Conservation (phyloP, 495 filamentous ascomycete genomes). For the Aeminium ludgeri region DNA sequence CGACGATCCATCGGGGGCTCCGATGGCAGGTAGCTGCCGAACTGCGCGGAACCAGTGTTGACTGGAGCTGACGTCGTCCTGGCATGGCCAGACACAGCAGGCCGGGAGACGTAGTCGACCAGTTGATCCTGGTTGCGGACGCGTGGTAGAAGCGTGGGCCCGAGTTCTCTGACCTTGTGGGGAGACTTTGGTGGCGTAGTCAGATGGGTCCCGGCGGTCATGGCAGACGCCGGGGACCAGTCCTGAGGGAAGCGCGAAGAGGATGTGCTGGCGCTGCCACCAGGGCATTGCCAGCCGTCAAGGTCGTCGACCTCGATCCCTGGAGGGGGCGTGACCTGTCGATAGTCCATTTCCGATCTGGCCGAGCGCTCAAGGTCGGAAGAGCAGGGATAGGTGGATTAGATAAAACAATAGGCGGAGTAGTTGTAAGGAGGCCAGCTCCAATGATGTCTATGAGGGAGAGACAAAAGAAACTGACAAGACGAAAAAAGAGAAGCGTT, state of each 20-base stretch:
- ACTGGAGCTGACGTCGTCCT: slow-evolving; percentile 41
- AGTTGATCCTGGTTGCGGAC: slow-evolving; percentile 73
- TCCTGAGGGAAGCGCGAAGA: slow-evolving; percentile 43
- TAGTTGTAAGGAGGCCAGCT: slow-evolving; percentile 15
- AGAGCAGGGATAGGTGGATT: background rate
- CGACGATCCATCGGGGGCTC: slow-evolving; percentile 37
- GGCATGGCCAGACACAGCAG: slow-evolving; percentile 31
- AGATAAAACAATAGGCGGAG: slow-evolving; percentile 11
- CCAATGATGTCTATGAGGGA: slow-evolving; percentile 7
- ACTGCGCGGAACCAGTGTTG: slow-evolving; percentile 30
- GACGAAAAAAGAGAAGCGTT: slow-evolving; percentile 16
- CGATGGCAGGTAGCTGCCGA: slow-evolving; percentile 26
- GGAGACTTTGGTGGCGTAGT: slow-evolving; percentile 59
- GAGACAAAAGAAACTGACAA: slow-evolving; percentile 10
- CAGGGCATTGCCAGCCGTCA: slow-evolving; percentile 16
- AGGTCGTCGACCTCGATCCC: slow-evolving; percentile 16
- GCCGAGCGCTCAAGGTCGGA: slow-evolving; percentile 2
- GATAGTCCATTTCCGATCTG: slow-evolving; percentile 16
- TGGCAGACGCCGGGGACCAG: slow-evolving; percentile 62
- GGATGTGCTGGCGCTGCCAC: slow-evolving; percentile 32
- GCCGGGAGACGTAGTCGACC: slow-evolving; percentile 38
- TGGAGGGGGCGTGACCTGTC: slow-evolving; percentile 22
- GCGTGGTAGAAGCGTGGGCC: slow-evolving; percentile 69
- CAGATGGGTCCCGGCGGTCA: slow-evolving; percentile 34
- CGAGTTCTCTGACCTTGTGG: slow-evolving; percentile 46